A percentile compares a stretch with the other conserved stretches of the same genome.
Evolutionary conservation across 2,329 filamentous ascomycete genomes (phyloP).

Genomic region (Monosporascus sp.): DNA sequence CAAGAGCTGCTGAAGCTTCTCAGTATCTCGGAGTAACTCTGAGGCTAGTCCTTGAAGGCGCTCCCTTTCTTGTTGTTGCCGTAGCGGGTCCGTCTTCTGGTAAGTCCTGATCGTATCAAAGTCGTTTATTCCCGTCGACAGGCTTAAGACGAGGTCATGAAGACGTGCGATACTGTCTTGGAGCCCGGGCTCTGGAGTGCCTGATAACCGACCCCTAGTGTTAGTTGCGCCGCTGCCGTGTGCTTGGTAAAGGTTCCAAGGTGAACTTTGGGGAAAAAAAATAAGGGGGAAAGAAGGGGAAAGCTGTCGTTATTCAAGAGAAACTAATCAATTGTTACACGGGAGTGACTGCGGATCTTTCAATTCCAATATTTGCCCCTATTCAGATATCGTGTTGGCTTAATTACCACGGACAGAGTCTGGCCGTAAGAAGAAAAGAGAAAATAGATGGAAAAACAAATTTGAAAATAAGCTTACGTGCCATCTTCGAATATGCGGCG

Average conservation of each 20-base stretch:
- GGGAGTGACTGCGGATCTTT: too few relatives aligned
- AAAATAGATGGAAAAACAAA: too few relatives aligned
- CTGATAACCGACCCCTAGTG: neutral
- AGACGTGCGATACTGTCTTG: slow-evolving; percentile 1
- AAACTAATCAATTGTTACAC: too few relatives aligned
- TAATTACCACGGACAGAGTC: too few relatives aligned
- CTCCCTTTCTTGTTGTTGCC: neutral
- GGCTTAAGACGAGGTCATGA: neutral
- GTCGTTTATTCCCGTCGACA: neutral
- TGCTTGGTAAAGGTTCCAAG: too few relatives aligned
- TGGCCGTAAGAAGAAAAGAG: too few relatives aligned
- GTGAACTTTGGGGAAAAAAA: too few relatives aligned
- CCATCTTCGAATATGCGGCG: slow-evolving; percentile 1
- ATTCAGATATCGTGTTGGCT: too few relatives aligned
- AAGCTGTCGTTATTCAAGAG: too few relatives aligned
- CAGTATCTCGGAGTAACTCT: slow-evolving; percentile 1
- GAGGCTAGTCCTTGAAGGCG: slow-evolving; percentile 5
- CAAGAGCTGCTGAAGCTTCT: slow-evolving; percentile 1
- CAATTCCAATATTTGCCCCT: too few relatives aligned
- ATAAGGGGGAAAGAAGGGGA: too few relatives aligned
- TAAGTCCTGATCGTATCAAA: neutral
- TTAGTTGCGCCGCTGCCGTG: neutral
- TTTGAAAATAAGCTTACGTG: neutral
- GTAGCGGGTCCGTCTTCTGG: neutral
- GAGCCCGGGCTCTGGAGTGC: slow-evolving; percentile 2